phyloP scores from a whole-genome alignment of 345 rosid genomes.

The Citrus mangshanensis region DNA sequence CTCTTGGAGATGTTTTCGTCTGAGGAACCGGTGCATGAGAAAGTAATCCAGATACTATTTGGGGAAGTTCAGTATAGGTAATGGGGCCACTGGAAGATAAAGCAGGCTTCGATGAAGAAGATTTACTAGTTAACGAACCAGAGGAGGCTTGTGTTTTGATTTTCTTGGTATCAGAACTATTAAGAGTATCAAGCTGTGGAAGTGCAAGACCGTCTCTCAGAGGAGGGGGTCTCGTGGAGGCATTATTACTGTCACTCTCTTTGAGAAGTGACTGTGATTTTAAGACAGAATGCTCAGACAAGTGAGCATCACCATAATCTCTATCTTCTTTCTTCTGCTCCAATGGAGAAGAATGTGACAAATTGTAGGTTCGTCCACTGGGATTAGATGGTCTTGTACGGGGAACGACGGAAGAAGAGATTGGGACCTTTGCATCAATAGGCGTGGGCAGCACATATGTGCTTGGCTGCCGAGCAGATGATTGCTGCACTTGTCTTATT shows the following conservation, averaged over 20 bases:
- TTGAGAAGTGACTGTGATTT: slow-evolving; percentile 29
- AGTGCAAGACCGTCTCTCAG: slow-evolving; percentile 39
- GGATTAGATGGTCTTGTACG: slow-evolving; percentile 39
- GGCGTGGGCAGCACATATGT: slow-evolving; percentile 89
- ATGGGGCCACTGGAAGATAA: slow-evolving; percentile 48
- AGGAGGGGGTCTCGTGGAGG: slow-evolving; percentile 57
- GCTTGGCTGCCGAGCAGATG: slow-evolving; percentile 36
- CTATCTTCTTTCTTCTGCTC: slow-evolving; percentile 67
- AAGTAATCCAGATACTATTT: slow-evolving; percentile 40
- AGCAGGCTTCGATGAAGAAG: slow-evolving; percentile 45
- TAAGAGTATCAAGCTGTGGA: slow-evolving; percentile 26
- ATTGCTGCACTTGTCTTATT: slow-evolving; percentile 47
- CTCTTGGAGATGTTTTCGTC: slow-evolving; percentile 58
- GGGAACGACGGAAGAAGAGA: slow-evolving; percentile 43
- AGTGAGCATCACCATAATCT: slow-evolving; percentile 29
- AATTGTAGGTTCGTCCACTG: slow-evolving; percentile 36
- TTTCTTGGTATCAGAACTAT: slow-evolving; percentile 42
- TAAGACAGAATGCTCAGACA: slow-evolving; percentile 20
- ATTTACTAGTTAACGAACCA: slow-evolving; percentile 62
- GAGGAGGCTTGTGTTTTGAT: slow-evolving; percentile 64
- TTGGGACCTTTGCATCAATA: slow-evolving; percentile 41
- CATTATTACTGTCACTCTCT: slow-evolving; percentile 34
- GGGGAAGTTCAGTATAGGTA: slow-evolving; percentile 39
- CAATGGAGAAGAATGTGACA: slow-evolving; percentile 86
- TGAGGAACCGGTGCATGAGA: slow-evolving; percentile 46